Conservation (phyloP, 371 early-diverging fungal species). For the Lichtheimia hyalospora region DNA sequence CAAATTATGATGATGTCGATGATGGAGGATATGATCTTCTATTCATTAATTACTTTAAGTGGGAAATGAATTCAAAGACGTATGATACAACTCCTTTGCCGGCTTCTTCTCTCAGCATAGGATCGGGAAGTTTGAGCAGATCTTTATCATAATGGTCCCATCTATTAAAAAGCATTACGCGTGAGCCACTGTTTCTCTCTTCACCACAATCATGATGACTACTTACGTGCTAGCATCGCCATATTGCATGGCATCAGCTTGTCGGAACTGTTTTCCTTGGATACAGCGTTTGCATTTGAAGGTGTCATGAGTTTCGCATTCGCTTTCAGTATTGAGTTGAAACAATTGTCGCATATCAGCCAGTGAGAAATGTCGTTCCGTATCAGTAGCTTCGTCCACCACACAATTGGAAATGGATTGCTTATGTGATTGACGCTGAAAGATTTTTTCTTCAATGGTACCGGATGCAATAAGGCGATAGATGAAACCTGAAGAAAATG, state of each 20-base stretch:
- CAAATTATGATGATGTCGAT: no score
- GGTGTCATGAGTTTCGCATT: conserved; percentile 94
- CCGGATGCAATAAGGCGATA: conserved; percentile 96
- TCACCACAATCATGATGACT: background rate
- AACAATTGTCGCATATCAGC: conserved; percentile 91
- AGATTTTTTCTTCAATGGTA: conserved; percentile 98
- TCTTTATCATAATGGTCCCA: conserved; percentile 91
- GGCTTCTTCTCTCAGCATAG: conserved; percentile 73
- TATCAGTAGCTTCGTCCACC: conserved; percentile 89
- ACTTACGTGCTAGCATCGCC: conserved; percentile 68
- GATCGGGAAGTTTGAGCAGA: conserved; percentile 70
- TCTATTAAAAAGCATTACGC: conserved; percentile 18
- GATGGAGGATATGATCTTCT: background rate
- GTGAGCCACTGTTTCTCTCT: background rate
- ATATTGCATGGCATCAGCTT: conserved; percentile 73
- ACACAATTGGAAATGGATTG: conserved; percentile 91
- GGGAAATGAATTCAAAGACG: conserved; percentile 90
- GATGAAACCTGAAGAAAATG: conserved; percentile 73
- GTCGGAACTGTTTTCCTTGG: conserved; percentile 72
- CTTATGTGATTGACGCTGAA: conserved; percentile 91
- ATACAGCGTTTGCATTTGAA: conserved; percentile 92
- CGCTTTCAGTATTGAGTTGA: conserved; percentile 71
- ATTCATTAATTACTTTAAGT: conserved; percentile 50
- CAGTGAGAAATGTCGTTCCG: conserved; percentile 91
- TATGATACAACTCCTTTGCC: conserved; percentile 75